phyloP scores from a whole-genome alignment of 257 asterid species.

The Salvia miltiorrhiza region DNA sequence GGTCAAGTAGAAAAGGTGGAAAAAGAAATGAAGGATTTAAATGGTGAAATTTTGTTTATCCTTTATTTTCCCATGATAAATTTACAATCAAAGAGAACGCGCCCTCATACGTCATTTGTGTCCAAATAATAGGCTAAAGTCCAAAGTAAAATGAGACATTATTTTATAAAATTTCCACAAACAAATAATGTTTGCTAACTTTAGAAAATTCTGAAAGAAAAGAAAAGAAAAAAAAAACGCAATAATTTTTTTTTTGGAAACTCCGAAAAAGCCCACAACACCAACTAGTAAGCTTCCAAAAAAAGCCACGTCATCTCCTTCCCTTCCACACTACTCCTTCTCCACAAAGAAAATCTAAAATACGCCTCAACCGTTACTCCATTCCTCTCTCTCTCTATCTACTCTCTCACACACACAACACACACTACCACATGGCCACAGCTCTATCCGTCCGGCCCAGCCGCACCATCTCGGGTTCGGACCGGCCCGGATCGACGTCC shows the following conservation, averaged over 20 bases:
- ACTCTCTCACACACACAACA: conserved; percentile 18
- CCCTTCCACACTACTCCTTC: conserved; percentile 35
- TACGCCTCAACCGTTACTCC: conserved; percentile 19
- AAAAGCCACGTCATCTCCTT: conserved; percentile 41
- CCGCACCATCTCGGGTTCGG: conserved; percentile 43
- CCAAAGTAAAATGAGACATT: no score
- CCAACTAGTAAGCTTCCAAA: conserved; percentile 24
- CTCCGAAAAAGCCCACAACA: not conserved
- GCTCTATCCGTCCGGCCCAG: conserved; percentile 75
- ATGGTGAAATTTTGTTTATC: no score
- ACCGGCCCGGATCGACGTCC: conserved; percentile 35
- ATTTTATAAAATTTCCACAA: no score
- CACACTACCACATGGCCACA: conserved; percentile 56
- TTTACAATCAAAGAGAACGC: no score
- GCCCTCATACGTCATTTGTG: no score
- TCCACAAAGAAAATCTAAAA: conserved; percentile 9
- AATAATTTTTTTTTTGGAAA: not conserved
- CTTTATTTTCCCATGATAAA: no score
- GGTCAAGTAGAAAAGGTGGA: no score
- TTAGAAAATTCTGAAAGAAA: not conserved
- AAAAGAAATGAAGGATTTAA: no score
- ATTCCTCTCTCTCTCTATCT: not conserved
- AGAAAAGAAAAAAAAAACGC: no score
- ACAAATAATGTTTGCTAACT: not conserved
- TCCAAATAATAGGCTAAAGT: not conserved